Evolutionary conservation across 2,329 filamentous ascomycete genomes (phyloP), one percentile per base, ranked within the genome.

Genomic region (Lojkania enalia): DNA sequence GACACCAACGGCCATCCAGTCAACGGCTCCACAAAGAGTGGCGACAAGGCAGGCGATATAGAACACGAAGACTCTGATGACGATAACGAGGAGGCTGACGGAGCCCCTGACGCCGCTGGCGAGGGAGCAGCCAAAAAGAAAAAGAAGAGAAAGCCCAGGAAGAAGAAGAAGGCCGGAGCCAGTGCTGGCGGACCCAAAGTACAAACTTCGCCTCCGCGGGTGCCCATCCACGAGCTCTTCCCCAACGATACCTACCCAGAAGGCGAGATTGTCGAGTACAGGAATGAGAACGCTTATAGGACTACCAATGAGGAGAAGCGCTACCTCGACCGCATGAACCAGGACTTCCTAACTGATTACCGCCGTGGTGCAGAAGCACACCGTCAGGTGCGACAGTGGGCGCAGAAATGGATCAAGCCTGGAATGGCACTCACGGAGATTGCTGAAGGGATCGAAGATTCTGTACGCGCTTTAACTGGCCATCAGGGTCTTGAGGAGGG

Each of bases 361-460:
- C 85, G 90, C 50, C 82, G 91, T 60, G 89, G 83, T 35, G 88
- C 89, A n/a, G 89, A 95, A 72, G 82, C 89, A n/a, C 90, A 95
- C 69, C 84, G 90, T 44, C 87, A 95, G 67, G 89, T 94, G 45
- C 85, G 90, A 39, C 85, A 90, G 69, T 91, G 87, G 80, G 88
- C 87, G 3, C 85, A 89, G 71, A 85, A 85, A 66, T 85, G 79
- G 63, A 88, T 94, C 64, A 87, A 87, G 75, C 90, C 90, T 0
- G 90, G 90, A 36, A 85, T 89, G 77, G 82, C 80, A 5, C 73
- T 95, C 64, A 90, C 85, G 2, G 85, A 90, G 68, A 92, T 95
- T 55, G 88, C 88, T 6, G 85, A 92, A 66, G 86, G 85, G n/a
- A 95, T 95, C 58, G 90, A 95, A 70, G 83, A 92, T 65, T 81